Base-by-base conservation (phyloP, 768 basidiomycete species). In the Termitomyces sp. region DNA sequence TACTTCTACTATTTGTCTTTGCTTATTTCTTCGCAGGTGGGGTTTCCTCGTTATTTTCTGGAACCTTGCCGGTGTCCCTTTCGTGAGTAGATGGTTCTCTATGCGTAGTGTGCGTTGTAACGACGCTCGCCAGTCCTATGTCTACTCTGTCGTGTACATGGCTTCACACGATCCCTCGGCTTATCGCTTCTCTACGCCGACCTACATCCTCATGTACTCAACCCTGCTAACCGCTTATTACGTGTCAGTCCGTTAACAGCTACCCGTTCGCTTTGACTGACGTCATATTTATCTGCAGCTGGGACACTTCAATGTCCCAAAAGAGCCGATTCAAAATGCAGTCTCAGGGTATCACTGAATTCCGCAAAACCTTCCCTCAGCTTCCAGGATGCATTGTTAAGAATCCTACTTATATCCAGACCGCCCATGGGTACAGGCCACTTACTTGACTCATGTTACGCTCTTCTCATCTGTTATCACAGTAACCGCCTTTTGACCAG, bases 271-370 rank as follows among this genome's bases (percentile, higher is more conserved):
- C 37, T 12, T 34, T 31, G 52, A 33, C 10, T 54, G 22, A 28
- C 51, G 7, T 41, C 18, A 28, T 29, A 20, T 10, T 39, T 37
- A 37, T 37, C 26, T 62, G 45, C 42, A 94, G 92, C 65, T 98
- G 91, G 82, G 97, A 99, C 65, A 88, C 91, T 18, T 80, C 94
- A 2, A 96, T 94, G 92, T 85, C 93, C 4, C 96, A 98, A 69
- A 98, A 99, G 77, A 94, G 92, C 62, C 86, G 86, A 61, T 98
- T 98, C 83, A 96, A 97, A 70, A 96, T 98, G 90, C 90, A 96
- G 69, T 89, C 89, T 39, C 92, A 94, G 65, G 95, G 94, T 22
- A 91, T 90, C 63, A 87, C 81, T 65, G 81, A 77, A 39, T 89
- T 87, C 76, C 89, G 97, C 66, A 87, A 87, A 66, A 88, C 94